Conservation (phyloP, 1,139 yeast species). For the Trichomonascaceae sp. region DNA sequence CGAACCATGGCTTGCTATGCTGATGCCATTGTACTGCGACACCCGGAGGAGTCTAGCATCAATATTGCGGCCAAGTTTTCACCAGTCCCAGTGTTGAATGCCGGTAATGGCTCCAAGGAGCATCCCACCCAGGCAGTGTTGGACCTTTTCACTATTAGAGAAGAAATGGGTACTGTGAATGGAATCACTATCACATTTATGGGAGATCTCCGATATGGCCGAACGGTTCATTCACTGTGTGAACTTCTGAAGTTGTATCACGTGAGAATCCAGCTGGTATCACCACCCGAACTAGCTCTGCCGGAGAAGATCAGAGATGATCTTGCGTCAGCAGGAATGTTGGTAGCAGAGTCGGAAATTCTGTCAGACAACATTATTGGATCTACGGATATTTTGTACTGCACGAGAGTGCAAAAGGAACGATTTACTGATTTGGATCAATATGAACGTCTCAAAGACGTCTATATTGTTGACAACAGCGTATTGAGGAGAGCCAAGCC, state of each 20-base stretch:
- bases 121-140: conserved; percentile 98
- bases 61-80: conserved; percentile 94
- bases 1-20: conserved; percentile 93
- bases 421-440: conserved; percentile 72
- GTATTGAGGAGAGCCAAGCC: conserved; percentile 89
- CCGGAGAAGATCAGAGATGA: conserved; percentile 68
- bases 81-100: conserved; percentile 94
- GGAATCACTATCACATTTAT: conserved; percentile 97
- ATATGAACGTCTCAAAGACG: conserved; percentile 84
- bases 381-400: conserved; percentile 89
- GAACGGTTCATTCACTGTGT: conserved; percentile 97
- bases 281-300: conserved; percentile 81
- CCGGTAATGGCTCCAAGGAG: conserved; percentile 96
- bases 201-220: conserved; percentile 98
- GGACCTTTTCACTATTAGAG: conserved; percentile 96
- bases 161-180: conserved; percentile 96
- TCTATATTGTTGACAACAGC: conserved; percentile 87
- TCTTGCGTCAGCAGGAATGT: conserved; percentile 60
- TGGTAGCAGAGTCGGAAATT: conserved; percentile 63
- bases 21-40: conserved; percentile 96
- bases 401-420: conserved; percentile 98
- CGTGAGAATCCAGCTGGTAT: conserved; percentile 85
- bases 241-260: conserved; percentile 87
- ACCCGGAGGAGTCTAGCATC: conserved; percentile 88
- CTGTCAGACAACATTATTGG: conserved; percentile 81